Base-by-base conservation (phyloP, 139 green algal genomes). In the Eudorina sp. region DNA sequence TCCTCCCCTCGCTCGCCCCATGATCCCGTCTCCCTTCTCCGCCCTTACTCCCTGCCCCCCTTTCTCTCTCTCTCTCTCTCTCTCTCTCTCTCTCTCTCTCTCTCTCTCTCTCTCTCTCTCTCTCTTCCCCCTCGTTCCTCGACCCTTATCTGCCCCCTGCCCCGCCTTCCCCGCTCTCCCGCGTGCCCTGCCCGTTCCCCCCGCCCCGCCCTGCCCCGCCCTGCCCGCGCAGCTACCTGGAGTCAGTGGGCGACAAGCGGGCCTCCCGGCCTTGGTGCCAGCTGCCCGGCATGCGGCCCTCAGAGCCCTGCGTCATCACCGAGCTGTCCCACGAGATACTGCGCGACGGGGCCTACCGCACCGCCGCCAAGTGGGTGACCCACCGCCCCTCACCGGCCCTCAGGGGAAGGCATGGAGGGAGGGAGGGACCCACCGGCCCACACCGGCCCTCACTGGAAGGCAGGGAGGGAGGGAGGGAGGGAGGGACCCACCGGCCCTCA, bases 161-260 rank as follows among this genome's bases (percentile, higher is more conserved):
- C n/a, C n/a, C n/a, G n/a, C n/a, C n/a, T n/a, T n/a, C n/a, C n/a
- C n/a, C n/a, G n/a, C n/a, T n/a, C n/a, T n/a, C n/a, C n/a, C n/a
- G n/a, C n/a, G n/a, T 36, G 46, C n/a, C n/a, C n/a, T 16, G n/a
- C 34, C 53, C 34, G 13, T 14, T 5, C 38, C 40, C 29, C n/a
- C n/a, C n/a, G n/a, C n/a, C n/a, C n/a, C n/a, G n/a, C n/a, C n/a
- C n/a, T n/a, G n/a, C n/a, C n/a, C n/a, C n/a, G n/a, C n/a, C n/a
- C n/a, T n/a, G n/a, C n/a, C n/a, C n/a, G n/a, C n/a, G n/a, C 78
- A 85, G 78, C 8, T 41, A 60, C 55, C 41, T 85, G 38, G 78
- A 41, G 7, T 31, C 40, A 2, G 27, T 45, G 55, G 41, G 55
- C 38, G 78, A 85, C 27, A 48, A n/a, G 27, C 78, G 78, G 7